phyloP scores from a whole-genome alignment of 2,329 filamentous ascomycete species.

The Coniella lustricola region DNA sequence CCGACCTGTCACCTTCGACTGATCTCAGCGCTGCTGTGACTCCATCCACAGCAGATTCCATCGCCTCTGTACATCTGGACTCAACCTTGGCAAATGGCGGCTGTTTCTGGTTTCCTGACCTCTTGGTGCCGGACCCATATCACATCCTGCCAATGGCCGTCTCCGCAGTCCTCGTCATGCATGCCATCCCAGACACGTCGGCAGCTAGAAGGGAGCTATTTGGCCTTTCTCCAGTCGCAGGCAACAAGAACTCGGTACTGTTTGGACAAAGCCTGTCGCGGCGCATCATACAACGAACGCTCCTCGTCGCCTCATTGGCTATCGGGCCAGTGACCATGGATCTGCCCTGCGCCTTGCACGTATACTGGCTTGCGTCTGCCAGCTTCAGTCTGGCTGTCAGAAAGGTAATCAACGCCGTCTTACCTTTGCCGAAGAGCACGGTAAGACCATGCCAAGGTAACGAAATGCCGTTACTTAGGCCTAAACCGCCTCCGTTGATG shows the following conservation, averaged over 20 bases:
- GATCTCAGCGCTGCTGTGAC: conserved; percentile 19
- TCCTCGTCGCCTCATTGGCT: conserved; percentile 25
- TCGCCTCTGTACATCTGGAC: conserved; percentile 5
- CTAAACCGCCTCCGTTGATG: neutral
- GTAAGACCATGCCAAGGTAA: conserved; percentile 18
- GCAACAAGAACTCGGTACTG: neutral
- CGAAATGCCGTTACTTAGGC: conserved; percentile 14
- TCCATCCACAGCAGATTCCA: conserved; percentile 9
- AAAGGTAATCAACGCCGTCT: conserved; percentile 17
- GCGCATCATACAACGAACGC: conserved; percentile 21
- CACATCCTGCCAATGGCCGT: conserved; percentile 38
- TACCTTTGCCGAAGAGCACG: conserved; percentile 20
- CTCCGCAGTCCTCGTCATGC: conserved; percentile 28
- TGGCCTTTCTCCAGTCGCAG: conserved; percentile 15
- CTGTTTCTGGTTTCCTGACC: conserved; percentile 48
- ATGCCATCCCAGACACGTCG: conserved; percentile 26
- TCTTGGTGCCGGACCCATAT: conserved; percentile 45
- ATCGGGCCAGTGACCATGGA: conserved; percentile 31
- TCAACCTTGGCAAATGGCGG: conserved; percentile 41
- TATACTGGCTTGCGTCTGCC: conserved; percentile 36
- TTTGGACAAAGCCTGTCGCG: neutral
- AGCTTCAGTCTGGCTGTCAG: conserved; percentile 19
- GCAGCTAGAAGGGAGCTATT: conserved; percentile 20
- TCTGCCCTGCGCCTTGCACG: conserved; percentile 35
- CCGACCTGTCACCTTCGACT: conserved; percentile 12